phyloP scores from a whole-genome alignment of 2,329 filamentous ascomycete genomes.

The Teratosphaeria zuluensis region DNA sequence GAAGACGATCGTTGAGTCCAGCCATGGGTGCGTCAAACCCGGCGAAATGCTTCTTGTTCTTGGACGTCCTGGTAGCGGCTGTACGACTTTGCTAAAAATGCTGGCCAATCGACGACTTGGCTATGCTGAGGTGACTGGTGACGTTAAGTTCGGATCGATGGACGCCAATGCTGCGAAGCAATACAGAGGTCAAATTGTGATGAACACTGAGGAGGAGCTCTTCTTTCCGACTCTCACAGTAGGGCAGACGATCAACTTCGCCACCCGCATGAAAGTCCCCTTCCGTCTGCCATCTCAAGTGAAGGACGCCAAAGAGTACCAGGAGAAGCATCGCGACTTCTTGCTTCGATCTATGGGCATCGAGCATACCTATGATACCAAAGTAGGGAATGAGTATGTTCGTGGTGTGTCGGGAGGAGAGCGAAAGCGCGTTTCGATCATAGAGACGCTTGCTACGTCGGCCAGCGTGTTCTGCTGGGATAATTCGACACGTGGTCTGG shows the following conservation, averaged over 20 bases:
- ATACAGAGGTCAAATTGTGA: constrained; percentile 76
- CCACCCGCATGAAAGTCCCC: constrained; percentile 74
- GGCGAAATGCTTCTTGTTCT: constrained; percentile 86
- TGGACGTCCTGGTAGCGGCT: constrained; percentile 58
- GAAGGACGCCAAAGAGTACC: constrained; percentile 51
- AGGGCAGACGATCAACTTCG: constrained; percentile 77
- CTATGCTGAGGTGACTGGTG: constrained; percentile 54
- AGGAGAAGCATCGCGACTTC: constrained; percentile 53
- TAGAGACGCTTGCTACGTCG: constrained; percentile 60
- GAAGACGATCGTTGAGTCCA: constrained; percentile 54
- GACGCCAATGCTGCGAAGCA: constrained; percentile 60
- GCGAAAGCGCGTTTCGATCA: constrained; percentile 59
- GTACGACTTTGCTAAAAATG: constrained; percentile 44
- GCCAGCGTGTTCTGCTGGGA: constrained; percentile 58
- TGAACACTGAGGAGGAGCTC: constrained; percentile 59
- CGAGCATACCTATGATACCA: constrained; percentile 66
- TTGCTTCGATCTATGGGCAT: constrained; percentile 91
- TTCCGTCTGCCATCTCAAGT: not conserved
- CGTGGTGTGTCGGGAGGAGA: constrained; percentile 61
- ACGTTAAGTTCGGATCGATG: constrained; percentile 55
- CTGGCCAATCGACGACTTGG: constrained; percentile 45
- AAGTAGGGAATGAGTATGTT: constrained; percentile 59
- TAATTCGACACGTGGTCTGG: constrained; percentile 56
- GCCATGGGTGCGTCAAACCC: constrained; percentile 60
- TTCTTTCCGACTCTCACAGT: constrained; percentile 81